A percentile compares a stretch with the other conserved stretches of the same genome.
phyloP scores from a whole-genome alignment of 306 rosid genomes.

The Quercus engelmannii region DNA sequence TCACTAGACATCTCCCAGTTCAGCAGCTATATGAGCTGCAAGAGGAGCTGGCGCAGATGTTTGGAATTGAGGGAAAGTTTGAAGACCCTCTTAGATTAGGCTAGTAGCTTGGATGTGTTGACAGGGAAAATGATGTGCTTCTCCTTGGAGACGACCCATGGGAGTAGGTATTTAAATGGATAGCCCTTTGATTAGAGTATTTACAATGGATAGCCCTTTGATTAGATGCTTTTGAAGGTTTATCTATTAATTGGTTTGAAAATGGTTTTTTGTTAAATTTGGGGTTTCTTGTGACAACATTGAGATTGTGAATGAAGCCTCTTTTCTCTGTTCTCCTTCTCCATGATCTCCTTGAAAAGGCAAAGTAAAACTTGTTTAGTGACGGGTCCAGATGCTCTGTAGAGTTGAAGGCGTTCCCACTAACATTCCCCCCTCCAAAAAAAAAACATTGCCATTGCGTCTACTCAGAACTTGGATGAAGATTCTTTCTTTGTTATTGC shows the following conservation, averaged over 20 bases:
- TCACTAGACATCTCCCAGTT: conserved; percentile 87
- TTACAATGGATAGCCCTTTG: neutral
- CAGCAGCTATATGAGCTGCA: conserved; percentile 88
- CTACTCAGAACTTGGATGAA: neutral
- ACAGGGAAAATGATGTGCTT: conserved; percentile 92
- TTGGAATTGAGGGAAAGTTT: conserved; percentile 84
- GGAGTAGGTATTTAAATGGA: conserved; percentile 58
- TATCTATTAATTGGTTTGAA: neutral
- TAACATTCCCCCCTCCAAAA: no score
- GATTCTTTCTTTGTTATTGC: neutral
- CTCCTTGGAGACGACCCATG: conserved; percentile 96
- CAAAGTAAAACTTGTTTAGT: neutral
- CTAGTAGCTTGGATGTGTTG: conserved; percentile 99
- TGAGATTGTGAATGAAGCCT: neutral
- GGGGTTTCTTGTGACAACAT: neutral
- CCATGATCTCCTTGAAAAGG: neutral
- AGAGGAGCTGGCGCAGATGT: conserved; percentile 87
- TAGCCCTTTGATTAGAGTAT: no score
- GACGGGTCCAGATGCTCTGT: neutral
- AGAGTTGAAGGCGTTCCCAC: neutral
- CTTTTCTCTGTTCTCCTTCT: neutral
- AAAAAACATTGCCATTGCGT: neutral
- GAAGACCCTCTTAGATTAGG: conserved; percentile 96
- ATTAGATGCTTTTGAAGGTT: neutral
- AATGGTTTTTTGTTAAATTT: neutral